These are phyloP conservation scores for Amanita exitialis DNA, from an alignment of 768 basidiomycete species.

Conservation along the genomic window DNA sequence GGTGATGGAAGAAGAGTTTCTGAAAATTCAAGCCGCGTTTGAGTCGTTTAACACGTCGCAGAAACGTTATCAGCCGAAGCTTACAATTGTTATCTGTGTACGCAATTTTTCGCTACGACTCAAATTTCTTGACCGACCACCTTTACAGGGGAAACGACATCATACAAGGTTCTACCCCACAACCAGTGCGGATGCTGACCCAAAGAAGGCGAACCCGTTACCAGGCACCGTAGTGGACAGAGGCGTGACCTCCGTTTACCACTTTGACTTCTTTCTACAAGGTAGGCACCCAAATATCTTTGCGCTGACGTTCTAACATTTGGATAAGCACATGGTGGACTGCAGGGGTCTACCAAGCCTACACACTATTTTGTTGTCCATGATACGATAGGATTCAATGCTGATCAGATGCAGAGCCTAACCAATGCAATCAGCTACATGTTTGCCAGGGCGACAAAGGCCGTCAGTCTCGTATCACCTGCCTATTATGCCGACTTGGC, in stretches of 20 bases:
- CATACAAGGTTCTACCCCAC: slow-evolving; percentile 61
- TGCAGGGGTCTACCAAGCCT: slow-evolving; percentile 65
- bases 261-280: slow-evolving; percentile 65
- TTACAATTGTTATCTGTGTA: slow-evolving; percentile 73
- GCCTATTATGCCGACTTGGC: slow-evolving; percentile 77
- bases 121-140: slow-evolving; percentile 4
- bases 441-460: slow-evolving; percentile 81
- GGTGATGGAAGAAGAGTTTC: slow-evolving; percentile 57
- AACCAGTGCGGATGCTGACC: slow-evolving; percentile 37
- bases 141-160: slow-evolving; percentile 33
- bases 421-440: slow-evolving; percentile 68
- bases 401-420: slow-evolving; percentile 63
- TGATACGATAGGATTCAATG: slow-evolving; percentile 61
- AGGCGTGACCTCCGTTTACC: slow-evolving; percentile 59
- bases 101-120: slow-evolving; percentile 21
- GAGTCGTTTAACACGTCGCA: slow-evolving; percentile 31
- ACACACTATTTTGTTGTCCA: slow-evolving; percentile 81
- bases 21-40: slow-evolving; percentile 52
- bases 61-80: slow-evolving; percentile 35
- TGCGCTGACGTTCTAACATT: neutral
- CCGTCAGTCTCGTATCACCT: slow-evolving; percentile 73
- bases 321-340: slow-evolving; percentile 51
- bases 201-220: slow-evolving; percentile 63
- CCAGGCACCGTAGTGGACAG: slow-evolving; percentile 79
- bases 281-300: slow-evolving; percentile 18